These are phyloP conservation scores for Brassica carinata DNA, from an alignment of 345 rosid genomes.

Conservation along the genomic window DNA sequence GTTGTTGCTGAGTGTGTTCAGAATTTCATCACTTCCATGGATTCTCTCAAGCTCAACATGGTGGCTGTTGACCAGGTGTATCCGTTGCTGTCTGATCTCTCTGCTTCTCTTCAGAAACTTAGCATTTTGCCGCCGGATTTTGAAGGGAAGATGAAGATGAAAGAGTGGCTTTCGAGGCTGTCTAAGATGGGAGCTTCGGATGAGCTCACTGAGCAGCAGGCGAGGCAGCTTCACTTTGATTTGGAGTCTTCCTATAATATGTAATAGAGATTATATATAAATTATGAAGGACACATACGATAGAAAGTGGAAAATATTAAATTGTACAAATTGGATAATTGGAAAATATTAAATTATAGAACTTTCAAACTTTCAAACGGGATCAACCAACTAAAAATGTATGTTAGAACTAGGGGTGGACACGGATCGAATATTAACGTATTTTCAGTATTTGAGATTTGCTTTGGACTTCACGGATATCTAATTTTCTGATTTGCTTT, in stretches of 20 bases:
- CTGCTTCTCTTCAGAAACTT: slow-evolving; percentile 74
- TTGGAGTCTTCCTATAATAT: slow-evolving; percentile 93
- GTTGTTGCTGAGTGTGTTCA: slow-evolving; percentile 93
- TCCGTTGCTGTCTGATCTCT: slow-evolving; percentile 81
- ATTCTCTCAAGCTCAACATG: slow-evolving; percentile 90
- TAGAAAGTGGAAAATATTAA: too few relatives aligned
- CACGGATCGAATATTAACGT: too few relatives aligned
- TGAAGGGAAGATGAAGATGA: slow-evolving; percentile 94
- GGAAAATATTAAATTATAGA: too few relatives aligned
- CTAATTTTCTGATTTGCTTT: too few relatives aligned
- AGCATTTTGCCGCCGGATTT: slow-evolving; percentile 80
- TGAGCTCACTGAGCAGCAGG: slow-evolving; percentile 93
- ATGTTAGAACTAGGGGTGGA: too few relatives aligned
- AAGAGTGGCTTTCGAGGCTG: slow-evolving; percentile 86
- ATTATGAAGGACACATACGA: too few relatives aligned
- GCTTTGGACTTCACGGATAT: too few relatives aligned
- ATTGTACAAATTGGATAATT: too few relatives aligned
- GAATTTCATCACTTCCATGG: slow-evolving; percentile 95
- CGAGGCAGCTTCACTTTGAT: slow-evolving; percentile 90
- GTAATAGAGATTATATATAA: too few relatives aligned
- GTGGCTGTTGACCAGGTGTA: slow-evolving; percentile 94
- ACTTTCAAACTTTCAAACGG: too few relatives aligned
- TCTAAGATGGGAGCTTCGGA: slow-evolving; percentile 97
- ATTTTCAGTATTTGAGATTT: too few relatives aligned
- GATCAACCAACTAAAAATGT: too few relatives aligned